phyloP scores from a whole-genome alignment of 352 stramenopile species.

The Phytophthora hybrid region DNA sequence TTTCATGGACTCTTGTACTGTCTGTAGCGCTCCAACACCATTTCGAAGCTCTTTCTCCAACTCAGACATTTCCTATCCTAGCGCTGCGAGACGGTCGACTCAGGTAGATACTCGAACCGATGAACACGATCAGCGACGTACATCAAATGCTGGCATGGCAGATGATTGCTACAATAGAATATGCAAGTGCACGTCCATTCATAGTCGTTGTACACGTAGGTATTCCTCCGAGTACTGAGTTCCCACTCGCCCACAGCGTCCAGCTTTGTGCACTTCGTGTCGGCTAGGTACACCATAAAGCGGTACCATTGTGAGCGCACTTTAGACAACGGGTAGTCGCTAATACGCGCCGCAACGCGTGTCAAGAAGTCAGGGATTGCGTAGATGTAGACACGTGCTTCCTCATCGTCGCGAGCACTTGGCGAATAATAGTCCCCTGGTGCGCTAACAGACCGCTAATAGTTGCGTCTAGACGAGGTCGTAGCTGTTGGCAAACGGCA shows the following conservation, averaged over 20 bases:
- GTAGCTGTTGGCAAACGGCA: constrained; percentile 2
- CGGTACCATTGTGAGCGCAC: not conserved
- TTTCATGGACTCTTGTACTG: not conserved
- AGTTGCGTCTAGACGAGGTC: constrained; percentile 12
- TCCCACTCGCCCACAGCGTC: not conserved
- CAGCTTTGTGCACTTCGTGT: not conserved
- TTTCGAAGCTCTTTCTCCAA: not conserved
- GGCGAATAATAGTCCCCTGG: constrained; percentile 15
- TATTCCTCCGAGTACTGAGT: not conserved
- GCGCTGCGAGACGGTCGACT: not conserved
- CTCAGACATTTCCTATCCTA: not conserved
- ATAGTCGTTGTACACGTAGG: not conserved
- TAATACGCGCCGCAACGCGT: not conserved
- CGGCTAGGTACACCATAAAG: not conserved
- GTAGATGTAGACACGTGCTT: constrained; percentile 5
- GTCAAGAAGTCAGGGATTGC: constrained; percentile 11
- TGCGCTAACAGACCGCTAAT: too few relatives aligned
- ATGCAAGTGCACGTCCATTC: not conserved
- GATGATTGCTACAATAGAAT: not conserved
- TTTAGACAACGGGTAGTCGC: not conserved
- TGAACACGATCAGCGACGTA: not conserved
- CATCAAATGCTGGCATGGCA: not conserved
- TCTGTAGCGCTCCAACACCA: not conserved
- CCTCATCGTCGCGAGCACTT: constrained; percentile 4
- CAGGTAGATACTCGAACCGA: not conserved